A percentile compares a stretch with the other conserved stretches of the same genome.
Evolutionary conservation across 2,329 filamentous ascomycete species (phyloP).

Genomic region (Fusarium nelsonii): DNA sequence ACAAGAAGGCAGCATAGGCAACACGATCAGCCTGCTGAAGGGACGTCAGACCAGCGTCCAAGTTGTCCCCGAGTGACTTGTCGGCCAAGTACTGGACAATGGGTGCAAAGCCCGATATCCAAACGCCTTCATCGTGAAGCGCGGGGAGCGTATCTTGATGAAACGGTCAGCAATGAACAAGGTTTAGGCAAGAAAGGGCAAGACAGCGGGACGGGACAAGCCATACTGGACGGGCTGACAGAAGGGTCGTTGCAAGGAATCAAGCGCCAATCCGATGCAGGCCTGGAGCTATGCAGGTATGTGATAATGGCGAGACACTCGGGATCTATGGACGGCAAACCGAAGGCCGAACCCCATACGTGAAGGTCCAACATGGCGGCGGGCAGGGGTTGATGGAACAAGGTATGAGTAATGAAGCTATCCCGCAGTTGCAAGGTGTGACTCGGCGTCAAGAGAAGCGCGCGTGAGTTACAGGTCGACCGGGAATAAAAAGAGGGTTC

Average conservation of each 20-base stretch:
- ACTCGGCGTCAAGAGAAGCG: slow-evolving; percentile 18
- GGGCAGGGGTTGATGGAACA: neutral
- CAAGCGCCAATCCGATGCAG: slow-evolving; percentile 73
- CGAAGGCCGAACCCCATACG: slow-evolving; percentile 91
- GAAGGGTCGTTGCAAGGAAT: slow-evolving; percentile 80
- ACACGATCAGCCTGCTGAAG: slow-evolving; percentile 60
- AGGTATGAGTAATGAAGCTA: slow-evolving; percentile 19
- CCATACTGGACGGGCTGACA: slow-evolving; percentile 77
- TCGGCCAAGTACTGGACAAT: slow-evolving; percentile 69
- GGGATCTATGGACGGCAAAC: slow-evolving; percentile 88
- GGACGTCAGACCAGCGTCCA: slow-evolving; percentile 57
- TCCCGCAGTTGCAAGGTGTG: slow-evolving; percentile 28
- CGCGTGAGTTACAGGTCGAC: slow-evolving; percentile 14
- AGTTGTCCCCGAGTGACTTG: slow-evolving; percentile 51
- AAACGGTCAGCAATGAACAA: slow-evolving; percentile 41
- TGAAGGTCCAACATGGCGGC: slow-evolving; percentile 73
- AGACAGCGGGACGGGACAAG: slow-evolving; percentile 16
- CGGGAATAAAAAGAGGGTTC: slow-evolving; percentile 8
- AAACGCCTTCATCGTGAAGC: slow-evolving; percentile 63
- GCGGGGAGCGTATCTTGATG: slow-evolving; percentile 66
- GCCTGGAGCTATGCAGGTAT: slow-evolving; percentile 75
- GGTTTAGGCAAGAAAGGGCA: slow-evolving; percentile 21
- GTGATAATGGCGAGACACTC: slow-evolving; percentile 89
- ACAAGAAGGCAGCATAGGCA: slow-evolving; percentile 76
- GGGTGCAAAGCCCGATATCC: slow-evolving; percentile 70